These are phyloP conservation scores for Aspergillus aculeatus DNA, from an alignment of 2,329 filamentous ascomycete genomes.

Conservation along the genomic window DNA sequence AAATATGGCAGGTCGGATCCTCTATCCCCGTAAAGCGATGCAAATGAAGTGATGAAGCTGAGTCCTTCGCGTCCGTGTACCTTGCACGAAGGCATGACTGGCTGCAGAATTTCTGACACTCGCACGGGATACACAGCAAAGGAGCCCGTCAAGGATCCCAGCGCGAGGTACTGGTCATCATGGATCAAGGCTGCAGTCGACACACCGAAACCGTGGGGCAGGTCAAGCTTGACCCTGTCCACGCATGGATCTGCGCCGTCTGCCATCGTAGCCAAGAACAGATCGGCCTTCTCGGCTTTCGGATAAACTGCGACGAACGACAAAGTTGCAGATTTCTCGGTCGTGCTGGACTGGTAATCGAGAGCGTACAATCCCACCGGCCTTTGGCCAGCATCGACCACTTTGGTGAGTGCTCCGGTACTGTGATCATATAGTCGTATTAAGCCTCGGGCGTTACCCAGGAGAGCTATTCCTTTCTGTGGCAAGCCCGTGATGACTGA, in stretches of 20 bases:
- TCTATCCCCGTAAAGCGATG: conserved; percentile 11
- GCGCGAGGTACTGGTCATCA: conserved; percentile 38
- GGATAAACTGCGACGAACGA: conserved; percentile 30
- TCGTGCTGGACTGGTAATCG: conserved; percentile 12
- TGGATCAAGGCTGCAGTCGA: conserved; percentile 49
- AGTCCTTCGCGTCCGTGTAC: conserved; percentile 63
- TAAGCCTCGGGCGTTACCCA: conserved; percentile 34
- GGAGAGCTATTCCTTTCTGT: conserved; percentile 31
- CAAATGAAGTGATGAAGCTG: conserved; percentile 56
- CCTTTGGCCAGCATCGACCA: conserved; percentile 28
- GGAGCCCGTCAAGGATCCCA: conserved; percentile 58
- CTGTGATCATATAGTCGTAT: conserved; percentile 37
- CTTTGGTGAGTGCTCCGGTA: conserved; percentile 25
- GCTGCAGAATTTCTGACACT: conserved; percentile 18
- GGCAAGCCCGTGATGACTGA: conserved; percentile 32
- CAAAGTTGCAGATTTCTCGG: conserved; percentile 13
- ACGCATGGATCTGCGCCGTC: conserved; percentile 40
- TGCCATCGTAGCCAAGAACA: conserved; percentile 26
- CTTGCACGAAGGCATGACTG: conserved; percentile 26
- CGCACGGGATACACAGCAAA: conserved; percentile 49
- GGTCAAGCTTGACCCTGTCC: conserved; percentile 22
- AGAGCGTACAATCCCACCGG: conserved; percentile 32
- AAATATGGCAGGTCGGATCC: conserved; percentile 44
- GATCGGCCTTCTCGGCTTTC: conserved; percentile 26
- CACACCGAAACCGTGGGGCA: conserved; percentile 50